These are phyloP conservation scores for Melanogaster broomeanus DNA, from an alignment of 768 basidiomycete genomes.

Conservation along the genomic window DNA sequence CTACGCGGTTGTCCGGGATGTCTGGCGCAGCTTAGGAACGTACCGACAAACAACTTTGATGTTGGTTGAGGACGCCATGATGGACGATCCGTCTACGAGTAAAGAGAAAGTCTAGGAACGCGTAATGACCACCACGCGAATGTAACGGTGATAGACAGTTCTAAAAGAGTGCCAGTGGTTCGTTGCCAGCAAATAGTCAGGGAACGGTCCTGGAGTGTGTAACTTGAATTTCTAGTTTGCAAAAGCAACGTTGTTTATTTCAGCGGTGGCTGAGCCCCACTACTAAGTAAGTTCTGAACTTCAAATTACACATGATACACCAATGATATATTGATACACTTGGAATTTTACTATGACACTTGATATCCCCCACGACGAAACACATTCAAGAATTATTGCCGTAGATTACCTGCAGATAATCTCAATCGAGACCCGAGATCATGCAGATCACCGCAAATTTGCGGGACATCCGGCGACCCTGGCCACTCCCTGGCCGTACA, in stretches of 20 bases:
- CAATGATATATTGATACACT: no score
- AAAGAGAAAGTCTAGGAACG: slow-evolving; percentile 13
- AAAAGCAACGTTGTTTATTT: slow-evolving; percentile 18
- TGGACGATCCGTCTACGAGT: slow-evolving; percentile 33
- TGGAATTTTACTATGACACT: neutral
- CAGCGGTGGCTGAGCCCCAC: slow-evolving; percentile 34
- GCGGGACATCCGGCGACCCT: neutral
- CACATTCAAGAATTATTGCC: no score
- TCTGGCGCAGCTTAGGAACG: slow-evolving; percentile 33
- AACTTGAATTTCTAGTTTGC: slow-evolving; percentile 7
- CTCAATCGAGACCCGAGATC: slow-evolving; percentile 5
- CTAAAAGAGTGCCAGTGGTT: slow-evolving; percentile 11
- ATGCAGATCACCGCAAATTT: neutral
- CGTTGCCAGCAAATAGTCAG: neutral
- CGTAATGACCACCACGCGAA: slow-evolving; percentile 15
- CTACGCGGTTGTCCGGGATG: slow-evolving; percentile 1
- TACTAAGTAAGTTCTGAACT: no score
- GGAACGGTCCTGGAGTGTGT: neutral
- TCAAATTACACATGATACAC: neutral
- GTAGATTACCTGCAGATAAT: slow-evolving; percentile 6
- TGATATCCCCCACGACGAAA: neutral
- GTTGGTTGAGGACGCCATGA: slow-evolving; percentile 78
- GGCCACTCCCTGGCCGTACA: neutral
- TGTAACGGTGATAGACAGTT: slow-evolving; percentile 10
- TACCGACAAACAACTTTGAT: slow-evolving; percentile 99